Evolutionary conservation across 2,329 filamentous ascomycete species (phyloP).

Genomic region (Corynespora cassiicola): DNA sequence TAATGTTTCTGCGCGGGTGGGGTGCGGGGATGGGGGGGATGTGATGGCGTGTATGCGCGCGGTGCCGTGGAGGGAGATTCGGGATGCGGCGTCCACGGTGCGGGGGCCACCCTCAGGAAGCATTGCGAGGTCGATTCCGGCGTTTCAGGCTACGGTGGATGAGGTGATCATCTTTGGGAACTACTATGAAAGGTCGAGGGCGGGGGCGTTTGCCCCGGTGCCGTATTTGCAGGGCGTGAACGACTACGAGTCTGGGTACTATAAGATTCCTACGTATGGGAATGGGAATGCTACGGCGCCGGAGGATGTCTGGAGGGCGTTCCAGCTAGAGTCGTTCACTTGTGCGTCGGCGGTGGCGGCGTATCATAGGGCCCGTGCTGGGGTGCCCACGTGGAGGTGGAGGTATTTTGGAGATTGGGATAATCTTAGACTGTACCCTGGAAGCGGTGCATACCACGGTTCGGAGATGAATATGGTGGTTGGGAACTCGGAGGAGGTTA

Average conservation of each 20-base stretch:
- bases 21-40: conserved; percentile 14
- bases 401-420: conserved; percentile 28
- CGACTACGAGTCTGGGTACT: conserved; percentile 27
- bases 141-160: conserved; percentile 25
- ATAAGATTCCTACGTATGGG: conserved; percentile 22
- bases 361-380: conserved; percentile 8
- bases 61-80: conserved; percentile 14
- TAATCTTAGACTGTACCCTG: conserved; percentile 26
- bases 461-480: conserved; percentile 31
- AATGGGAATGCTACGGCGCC: conserved; percentile 18
- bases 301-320: conserved; percentile 12
- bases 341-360: conserved; percentile 21
- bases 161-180: conserved; percentile 24
- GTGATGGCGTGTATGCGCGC: conserved; percentile 25
- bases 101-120: conserved; percentile 24
- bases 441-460: conserved; percentile 28
- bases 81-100: too few relatives aligned
- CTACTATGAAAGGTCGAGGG: conserved; percentile 23
- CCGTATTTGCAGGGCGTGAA: conserved; percentile 26
- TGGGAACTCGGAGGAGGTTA: conserved; percentile 23
- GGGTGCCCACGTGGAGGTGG: conserved; percentile 23
- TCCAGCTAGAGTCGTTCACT: conserved; percentile 22
- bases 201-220: conserved; percentile 22
- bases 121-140: conserved; percentile 19
- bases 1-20: conserved; percentile 17